Evolutionary conservation across 768 basidiomycete species (phyloP), one percentile per base, ranked within the genome.

Genomic region (Amanita pallidorosea): DNA sequence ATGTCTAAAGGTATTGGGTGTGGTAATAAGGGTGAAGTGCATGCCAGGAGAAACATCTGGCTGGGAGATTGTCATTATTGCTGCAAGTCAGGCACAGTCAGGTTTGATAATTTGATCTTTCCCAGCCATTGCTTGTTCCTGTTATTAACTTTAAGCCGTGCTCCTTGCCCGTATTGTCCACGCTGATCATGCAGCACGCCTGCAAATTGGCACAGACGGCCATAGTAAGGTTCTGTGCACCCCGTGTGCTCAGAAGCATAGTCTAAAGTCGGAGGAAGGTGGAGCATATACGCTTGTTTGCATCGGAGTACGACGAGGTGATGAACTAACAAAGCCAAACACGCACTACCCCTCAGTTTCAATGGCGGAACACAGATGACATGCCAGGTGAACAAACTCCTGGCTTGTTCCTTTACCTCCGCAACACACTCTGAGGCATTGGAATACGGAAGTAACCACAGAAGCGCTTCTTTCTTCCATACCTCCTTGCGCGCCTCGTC

Each of bases 1-100:
- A 53, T 67, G 67, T 7, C 60, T 55, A 9, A 54, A 35, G 20
- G 55, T 29, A 1, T 53, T 18, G 6, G 50, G 34, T 11, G 49
- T 52, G 1, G 52, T 49, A 1, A 49, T 8, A 7, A 57, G 57
- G n/a, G 57, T 55, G 36, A 58, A 60, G 5, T 36, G 50, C 50
- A 51, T 51, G 50, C 22, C 11, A n/a, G 40, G 31, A 36, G 41
- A 22, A 34, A 20, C 17, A 27, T 29, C 38, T 34, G 38, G 41
- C 18, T 43, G 27, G 15, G 33, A 2, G 22, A 36, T 4, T 18
- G 29, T 5, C 50, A 44, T 44, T 37, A 37, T 12, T 42, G 31
- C n/a, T 20, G 20, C 41, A 33, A 15, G 38, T n/a, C 33, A 35
- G 31, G 45, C 17, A 31, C 29, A 18, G 17, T 34, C 22, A 34